Evolutionary conservation across 495 filamentous ascomycete genomes (phyloP).

Genomic region (Penicilliopsis zonata): DNA sequence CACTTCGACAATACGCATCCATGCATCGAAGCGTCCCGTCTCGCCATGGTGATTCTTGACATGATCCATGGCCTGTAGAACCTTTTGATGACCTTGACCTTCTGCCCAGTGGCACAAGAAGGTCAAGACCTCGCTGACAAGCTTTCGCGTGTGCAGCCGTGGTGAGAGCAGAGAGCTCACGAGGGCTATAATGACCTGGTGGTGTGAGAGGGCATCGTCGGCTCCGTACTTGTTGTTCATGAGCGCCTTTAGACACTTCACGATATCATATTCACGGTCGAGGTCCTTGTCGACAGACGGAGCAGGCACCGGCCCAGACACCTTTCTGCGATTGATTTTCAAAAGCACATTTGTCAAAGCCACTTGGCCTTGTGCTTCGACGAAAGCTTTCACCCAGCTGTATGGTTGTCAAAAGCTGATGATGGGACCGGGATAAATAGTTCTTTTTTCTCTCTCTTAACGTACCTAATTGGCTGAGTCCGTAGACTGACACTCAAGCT

Average conservation of each 20-base stretch:
- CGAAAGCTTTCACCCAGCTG: conserved; percentile 89
- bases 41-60: conserved; percentile 84
- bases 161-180: conserved; percentile 81
- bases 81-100: conserved; percentile 88
- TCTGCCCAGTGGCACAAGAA: conserved; percentile 96
- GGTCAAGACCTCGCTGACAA: conserved; percentile 92
- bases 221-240: conserved; percentile 99
- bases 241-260: conserved; percentile 91
- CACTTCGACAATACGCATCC: conserved; percentile 98
- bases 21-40: conserved; percentile 93
- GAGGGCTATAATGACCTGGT: conserved; percentile 78
- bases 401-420: neutral
- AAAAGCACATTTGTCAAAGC: conserved; percentile 86
- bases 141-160: conserved; percentile 80
- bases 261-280: conserved; percentile 93
- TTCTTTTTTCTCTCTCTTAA: neutral
- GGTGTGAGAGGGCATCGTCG: conserved; percentile 88
- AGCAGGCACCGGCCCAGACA: conserved; percentile 55
- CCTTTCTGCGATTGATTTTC: conserved; percentile 84
- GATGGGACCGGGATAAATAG: neutral
- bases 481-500: conserved; percentile 87
- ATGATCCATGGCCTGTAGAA: conserved; percentile 84
- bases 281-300: conserved; percentile 69
- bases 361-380: conserved; percentile 95
- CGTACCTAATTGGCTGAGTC: conserved; percentile 82